A percentile compares a stretch with the other conserved stretches of the same genome.
phyloP scores from a whole-genome alignment of 805 yeast genomes.

The Ogataea sp. region DNA sequence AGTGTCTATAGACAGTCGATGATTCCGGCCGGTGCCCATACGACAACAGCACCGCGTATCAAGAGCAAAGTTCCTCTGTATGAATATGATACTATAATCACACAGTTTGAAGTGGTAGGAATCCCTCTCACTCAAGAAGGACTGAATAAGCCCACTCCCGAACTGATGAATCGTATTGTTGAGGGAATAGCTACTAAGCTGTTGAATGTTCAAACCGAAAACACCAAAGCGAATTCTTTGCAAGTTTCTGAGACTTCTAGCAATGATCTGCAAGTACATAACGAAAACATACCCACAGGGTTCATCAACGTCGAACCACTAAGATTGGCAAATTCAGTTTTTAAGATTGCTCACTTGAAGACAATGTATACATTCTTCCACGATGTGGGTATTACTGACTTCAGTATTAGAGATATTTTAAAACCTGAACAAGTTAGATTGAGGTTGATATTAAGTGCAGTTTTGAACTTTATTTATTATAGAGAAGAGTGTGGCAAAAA shows the following conservation, averaged over 20 bases:
- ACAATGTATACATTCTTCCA: constrained; percentile 55
- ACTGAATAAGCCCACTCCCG: constrained; percentile 21
- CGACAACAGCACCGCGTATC: constrained; percentile 8
- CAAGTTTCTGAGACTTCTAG: constrained; percentile 22
- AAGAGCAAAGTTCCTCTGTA: constrained; percentile 26
- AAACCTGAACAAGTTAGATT: constrained; percentile 70
- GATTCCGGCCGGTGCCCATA: constrained; percentile 6
- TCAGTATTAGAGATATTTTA: constrained; percentile 62
- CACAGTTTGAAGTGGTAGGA: constrained; percentile 20
- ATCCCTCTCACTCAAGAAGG: constrained; percentile 21
- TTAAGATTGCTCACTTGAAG: constrained; percentile 48
- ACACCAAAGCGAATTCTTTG: not conserved
- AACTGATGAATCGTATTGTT: constrained; percentile 23
- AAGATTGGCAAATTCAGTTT: constrained; percentile 29
- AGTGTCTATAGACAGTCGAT: constrained; percentile 24
- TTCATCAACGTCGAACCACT: too few relatives aligned
- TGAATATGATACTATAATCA: constrained; percentile 21
- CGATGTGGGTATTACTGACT: constrained; percentile 73
- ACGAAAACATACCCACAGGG: too few relatives aligned
- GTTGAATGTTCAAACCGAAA: constrained; percentile 17
- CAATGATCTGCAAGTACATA: too few relatives aligned
- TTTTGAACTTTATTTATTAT: constrained; percentile 78
- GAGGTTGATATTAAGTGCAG: constrained; percentile 65
- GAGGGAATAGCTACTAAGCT: constrained; percentile 28
- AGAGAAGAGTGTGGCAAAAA: constrained; percentile 75